phyloP scores from a whole-genome alignment of 1,284 basidiomycete species.

The Mycosarcoma maydis region DNA sequence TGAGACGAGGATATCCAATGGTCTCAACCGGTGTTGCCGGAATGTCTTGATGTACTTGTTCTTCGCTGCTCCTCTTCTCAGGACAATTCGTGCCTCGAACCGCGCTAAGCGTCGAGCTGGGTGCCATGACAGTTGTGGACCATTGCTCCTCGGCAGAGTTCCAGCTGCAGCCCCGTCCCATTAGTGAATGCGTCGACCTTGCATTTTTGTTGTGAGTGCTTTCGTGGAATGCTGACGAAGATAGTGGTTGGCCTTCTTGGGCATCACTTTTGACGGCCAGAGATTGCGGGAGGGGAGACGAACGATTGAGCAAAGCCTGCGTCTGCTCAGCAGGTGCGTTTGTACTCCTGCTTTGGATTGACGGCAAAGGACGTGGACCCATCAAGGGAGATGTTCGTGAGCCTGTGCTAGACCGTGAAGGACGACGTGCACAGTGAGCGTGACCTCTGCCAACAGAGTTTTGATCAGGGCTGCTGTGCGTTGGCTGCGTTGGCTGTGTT shows the following conservation, averaged over 20 bases:
- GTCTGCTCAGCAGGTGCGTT: not conserved
- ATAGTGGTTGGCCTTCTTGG: constrained; percentile 8
- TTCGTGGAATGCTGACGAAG: constrained; percentile 21
- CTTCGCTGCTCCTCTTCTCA: not conserved
- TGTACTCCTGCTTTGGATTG: constrained; percentile 1
- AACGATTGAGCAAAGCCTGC: not conserved
- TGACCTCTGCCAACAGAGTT: not conserved
- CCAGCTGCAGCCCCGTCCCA: constrained; percentile 16
- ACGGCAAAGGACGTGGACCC: constrained; percentile 11
- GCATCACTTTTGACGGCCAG: not conserved
- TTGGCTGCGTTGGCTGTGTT: constrained; percentile 12
- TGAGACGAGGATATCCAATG: too few relatives aligned
- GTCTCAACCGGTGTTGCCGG: too few relatives aligned
- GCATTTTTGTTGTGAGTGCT: not conserved
- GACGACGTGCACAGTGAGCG: not conserved
- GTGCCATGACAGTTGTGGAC: constrained; percentile 7
- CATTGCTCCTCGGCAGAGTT: constrained; percentile 15
- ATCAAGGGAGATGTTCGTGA: not conserved
- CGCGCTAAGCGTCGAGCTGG: not conserved
- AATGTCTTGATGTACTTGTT: too few relatives aligned
- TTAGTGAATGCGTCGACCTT: not conserved
- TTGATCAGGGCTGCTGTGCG: constrained; percentile 12
- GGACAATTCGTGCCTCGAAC: constrained; percentile 3
- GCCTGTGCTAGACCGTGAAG: not conserved
- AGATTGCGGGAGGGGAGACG: not conserved